Evolutionary conservation across 352 stramenopile genomes (phyloP), one percentile per base, ranked within the genome.

Genomic region (Phytophthora megakarya): DNA sequence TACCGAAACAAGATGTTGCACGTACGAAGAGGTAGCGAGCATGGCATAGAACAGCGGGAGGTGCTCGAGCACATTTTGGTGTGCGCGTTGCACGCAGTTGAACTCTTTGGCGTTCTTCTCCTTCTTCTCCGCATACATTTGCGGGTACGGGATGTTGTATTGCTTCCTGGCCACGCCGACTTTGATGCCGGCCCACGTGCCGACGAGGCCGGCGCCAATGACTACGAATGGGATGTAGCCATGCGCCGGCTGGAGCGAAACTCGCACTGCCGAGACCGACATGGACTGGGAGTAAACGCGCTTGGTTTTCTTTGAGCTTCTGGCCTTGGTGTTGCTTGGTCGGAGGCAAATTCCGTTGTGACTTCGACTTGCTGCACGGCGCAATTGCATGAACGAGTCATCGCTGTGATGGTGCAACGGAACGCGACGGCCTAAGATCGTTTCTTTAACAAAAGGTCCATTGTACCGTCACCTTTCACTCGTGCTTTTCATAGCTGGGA

Each of bases 41-140:
- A 73, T 62, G 12, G 58, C 58, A 45, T 73, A 76, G 49, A 81
- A 81, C 18, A 68, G 44, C 22, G 73, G 70, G 39, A 81, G 35
- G 35, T 82, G 72, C 69, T 96, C 89, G 22, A 93, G 77, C 33
- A 93, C 76, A 51, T 96, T 89, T 53, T 97, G 86, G 66, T 96
- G 86, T 2, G 72, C 78, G 51, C 88, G 72, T 65, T 96, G 88
- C 44, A 95, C 65, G 60, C 80, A 92, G 75, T 97, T 96, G 70
- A 96, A 96, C 13, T 71, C 74, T 30, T 63, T 80, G 46, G 70
- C 82, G 42, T 95, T 64, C 43, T 89, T 84, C 38, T 84, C 80
- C 9, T 65, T 86, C 50, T 84, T 89, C 53, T 91, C 80, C 18
- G 80, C 80, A 49, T 89, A 87, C 50, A 90, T 76, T 45, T 87